Base-by-base conservation (phyloP, 345 rosid genomes). In the Citrus reticulata region DNA sequence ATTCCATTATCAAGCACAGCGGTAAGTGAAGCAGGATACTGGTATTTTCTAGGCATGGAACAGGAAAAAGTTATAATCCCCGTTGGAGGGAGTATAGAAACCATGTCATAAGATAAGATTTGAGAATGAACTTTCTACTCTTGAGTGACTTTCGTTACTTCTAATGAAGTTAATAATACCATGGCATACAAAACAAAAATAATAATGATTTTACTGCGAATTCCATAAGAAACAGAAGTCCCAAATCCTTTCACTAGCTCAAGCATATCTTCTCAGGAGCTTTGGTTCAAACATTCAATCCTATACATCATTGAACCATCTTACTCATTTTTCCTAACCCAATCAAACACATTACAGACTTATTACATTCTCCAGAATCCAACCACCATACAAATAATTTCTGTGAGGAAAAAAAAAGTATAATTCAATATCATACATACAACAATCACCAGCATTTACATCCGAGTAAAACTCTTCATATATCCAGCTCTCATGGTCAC, bases 381-480 rank as follows among this genome's bases (percentile, higher is more conserved):
- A 55, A 70, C 80, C 39, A 4, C 76, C 71, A 46, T 68, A 76
- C 30, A 74, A 46, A 40, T 46, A n/a, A 24, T 67, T 77, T 65
- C 78, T 16, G 58, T 75, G 40, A 35, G 74, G 20, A 49, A 20
- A 32, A 32, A 62, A 9, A 27, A 3, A 35, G 40, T 79, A 74
- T 46, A 77, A 74, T 71, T 59, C 79, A 72, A 54, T 77, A 76
- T 85, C 65, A 69, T 84, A 81, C 86, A 86, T 68, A 72, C 81
- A 75, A 55, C 61, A 79, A 81, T 77, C 76, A 77, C 79, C 75
- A 68, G 40, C 85, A 87, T 85, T 74, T 86, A 86, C 85, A 87
- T 75, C 75, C 77, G 22, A 6, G 57, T 34, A 75, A 80, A 68
- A 74, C 39, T 57, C 49, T 9, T 73, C 67, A n/a, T 34, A 59